Evolutionary conservation across 225 moss, liverwort and hornwort genomes (phyloP).

Genomic region (Polytrichum commune): DNA sequence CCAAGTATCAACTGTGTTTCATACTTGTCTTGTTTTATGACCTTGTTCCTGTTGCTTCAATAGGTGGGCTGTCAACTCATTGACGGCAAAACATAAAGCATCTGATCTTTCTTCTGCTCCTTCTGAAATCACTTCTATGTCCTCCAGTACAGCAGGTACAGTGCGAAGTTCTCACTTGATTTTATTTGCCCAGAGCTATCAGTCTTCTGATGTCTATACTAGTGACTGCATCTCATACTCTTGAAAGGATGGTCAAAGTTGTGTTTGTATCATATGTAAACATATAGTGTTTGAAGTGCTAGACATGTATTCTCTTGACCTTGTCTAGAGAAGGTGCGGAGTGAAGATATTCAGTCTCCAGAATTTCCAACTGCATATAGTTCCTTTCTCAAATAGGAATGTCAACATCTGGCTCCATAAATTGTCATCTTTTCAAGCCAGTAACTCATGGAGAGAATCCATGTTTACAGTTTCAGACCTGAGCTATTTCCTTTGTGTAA

Average conservation of each 20-base stretch:
- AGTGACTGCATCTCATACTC: background rate
- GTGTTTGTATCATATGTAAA: background rate
- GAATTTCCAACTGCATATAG: too few species aligned
- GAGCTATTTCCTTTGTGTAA: background rate
- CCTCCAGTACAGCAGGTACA: conserved; percentile 36
- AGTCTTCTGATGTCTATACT: background rate
- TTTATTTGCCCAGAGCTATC: too few species aligned
- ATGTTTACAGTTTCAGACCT: too few species aligned
- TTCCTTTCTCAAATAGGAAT: too few species aligned
- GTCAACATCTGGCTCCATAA: too few species aligned
- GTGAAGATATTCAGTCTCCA: too few species aligned
- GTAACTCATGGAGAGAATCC: too few species aligned
- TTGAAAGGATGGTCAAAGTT: background rate
- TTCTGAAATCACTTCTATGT: conserved; percentile 33
- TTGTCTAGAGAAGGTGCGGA: too few species aligned
- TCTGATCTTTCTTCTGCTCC: conserved; percentile 42
- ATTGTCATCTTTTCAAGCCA: too few species aligned
- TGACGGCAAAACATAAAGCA: conserved; percentile 54
- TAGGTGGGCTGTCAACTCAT: conserved; percentile 89
- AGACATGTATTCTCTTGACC: too few species aligned
- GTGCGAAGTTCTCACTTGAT: background rate
- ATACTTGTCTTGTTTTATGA: background rate
- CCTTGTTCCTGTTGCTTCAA: conserved; percentile 7
- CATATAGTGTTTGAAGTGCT: too few species aligned
- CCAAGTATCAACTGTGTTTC: background rate